Evolutionary conservation across 805 yeast species (phyloP).

Genomic region (Teunomyces tritomae): DNA sequence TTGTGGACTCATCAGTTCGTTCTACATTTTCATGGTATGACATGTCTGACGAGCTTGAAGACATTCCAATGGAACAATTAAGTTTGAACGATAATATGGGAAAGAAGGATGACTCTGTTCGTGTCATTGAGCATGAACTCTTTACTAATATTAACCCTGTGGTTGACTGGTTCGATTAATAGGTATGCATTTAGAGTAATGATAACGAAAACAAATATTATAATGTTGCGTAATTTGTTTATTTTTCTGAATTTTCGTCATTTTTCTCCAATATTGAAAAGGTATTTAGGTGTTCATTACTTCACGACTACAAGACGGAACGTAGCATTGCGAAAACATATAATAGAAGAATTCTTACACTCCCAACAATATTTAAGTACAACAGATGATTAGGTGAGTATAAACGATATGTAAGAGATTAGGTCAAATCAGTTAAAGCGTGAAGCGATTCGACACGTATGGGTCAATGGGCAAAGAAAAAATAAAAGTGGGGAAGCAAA

Average conservation of each 20-base stretch:
- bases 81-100: neutral
- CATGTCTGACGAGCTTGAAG: slow-evolving; percentile 25
- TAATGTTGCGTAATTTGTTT: neutral
- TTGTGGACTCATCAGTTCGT: slow-evolving; percentile 30
- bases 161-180: slow-evolving; percentile 11
- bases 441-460: too few species aligned
- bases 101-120: slow-evolving; percentile 1
- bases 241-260: neutral
- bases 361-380: too few species aligned
- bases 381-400: too few species aligned
- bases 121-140: slow-evolving; percentile 7
- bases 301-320: too few species aligned
- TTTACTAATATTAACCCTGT: slow-evolving; percentile 4
- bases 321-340: too few species aligned
- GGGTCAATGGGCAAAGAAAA: too few species aligned
- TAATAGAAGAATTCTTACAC: too few species aligned
- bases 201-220: neutral
- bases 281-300: too few species aligned
- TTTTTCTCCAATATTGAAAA: too few species aligned
- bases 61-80: slow-evolving; percentile 9
- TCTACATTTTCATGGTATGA: slow-evolving; percentile 35
- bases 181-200: slow-evolving; percentile 1
- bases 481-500: neutral
- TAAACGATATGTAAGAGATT: too few species aligned
- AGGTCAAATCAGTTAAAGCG: too few species aligned